phyloP scores from a whole-genome alignment of 2,329 filamentous ascomycete species.

The Fusarium decemcellulare region DNA sequence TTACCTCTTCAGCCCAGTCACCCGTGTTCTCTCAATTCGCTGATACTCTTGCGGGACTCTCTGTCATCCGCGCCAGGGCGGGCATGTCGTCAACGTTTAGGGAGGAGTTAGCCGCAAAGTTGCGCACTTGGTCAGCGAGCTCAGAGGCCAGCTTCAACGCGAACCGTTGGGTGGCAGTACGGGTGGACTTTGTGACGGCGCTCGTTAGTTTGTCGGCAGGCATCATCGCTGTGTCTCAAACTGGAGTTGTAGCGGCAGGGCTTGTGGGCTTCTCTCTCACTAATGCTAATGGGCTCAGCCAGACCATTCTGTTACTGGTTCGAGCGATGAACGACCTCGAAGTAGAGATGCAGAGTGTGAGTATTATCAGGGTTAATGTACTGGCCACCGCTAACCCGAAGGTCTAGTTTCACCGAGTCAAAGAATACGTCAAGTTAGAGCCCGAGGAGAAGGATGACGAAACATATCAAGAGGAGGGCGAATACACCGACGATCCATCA shows the following conservation, averaged over 20 bases:
- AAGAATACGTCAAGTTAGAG: constrained; percentile 37
- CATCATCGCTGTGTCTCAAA: constrained; percentile 65
- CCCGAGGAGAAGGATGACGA: constrained; percentile 61
- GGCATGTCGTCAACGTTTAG: constrained; percentile 64
- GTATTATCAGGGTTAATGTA: constrained; percentile 36
- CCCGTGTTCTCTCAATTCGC: constrained; percentile 71
- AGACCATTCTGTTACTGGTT: constrained; percentile 66
- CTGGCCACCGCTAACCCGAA: constrained; percentile 29
- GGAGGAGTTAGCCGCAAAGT: constrained; percentile 63
- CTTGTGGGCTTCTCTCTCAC: constrained; percentile 70
- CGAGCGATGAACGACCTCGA: constrained; percentile 70
- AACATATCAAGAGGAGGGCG: constrained; percentile 54
- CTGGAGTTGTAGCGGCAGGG: constrained; percentile 63
- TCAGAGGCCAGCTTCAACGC: constrained; percentile 67
- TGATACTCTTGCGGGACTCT: constrained; percentile 64
- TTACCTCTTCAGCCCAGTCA: constrained; percentile 63
- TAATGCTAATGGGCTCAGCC: constrained; percentile 68
- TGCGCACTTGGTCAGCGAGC: constrained; percentile 62
- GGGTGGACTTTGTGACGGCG: constrained; percentile 68
- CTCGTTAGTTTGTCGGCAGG: constrained; percentile 66
- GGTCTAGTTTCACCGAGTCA: constrained; percentile 62
- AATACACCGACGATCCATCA: constrained; percentile 57
- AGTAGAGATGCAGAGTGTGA: constrained; percentile 68
- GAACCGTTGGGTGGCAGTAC: constrained; percentile 71
- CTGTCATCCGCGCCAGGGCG: constrained; percentile 65